Base-by-base conservation (phyloP, 2,329 filamentous ascomycete genomes). In the Aspergillus neoniger region DNA sequence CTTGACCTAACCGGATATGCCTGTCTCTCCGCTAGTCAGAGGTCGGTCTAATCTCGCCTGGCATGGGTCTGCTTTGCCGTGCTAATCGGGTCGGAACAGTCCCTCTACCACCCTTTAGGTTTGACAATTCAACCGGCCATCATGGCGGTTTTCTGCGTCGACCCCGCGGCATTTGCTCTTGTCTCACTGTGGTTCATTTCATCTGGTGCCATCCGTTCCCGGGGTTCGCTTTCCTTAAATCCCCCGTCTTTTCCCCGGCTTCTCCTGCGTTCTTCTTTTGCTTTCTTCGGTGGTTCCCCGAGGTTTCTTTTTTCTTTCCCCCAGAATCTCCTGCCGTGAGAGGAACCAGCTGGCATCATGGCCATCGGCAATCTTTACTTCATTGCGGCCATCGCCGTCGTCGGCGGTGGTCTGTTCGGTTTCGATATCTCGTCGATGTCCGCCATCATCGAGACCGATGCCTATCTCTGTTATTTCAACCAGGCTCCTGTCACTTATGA, bases 351-450 rank as follows among this genome's bases (percentile, higher is more conserved):
- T 44, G 54, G 62, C 67, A 71, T 60, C 61, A 76, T 76, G 74
- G 65, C 68, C 57, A 81, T 85, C 56, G 81, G 83, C 23, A 86
- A 86, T 64, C 81, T 86, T 67, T 86, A 87, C 69, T 73, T 82
- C 65, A 86, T 87, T 67, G 79, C 84, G 62, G 82, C 82, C 70
- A 83, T 86, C 74, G 79, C 84, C 72, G 81, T 85, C 63, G 81
- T 82, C 79, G 88, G 88, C 66, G 89, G 89, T 72, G 86, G 84
- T 23, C 80, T 92, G 25, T 92, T 92, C 70, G 91, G 90, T 67
- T 92, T 92, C 72, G 90, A 92, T 76, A 91, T 92, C 69, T 86
- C 84, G 58, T 90, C 87, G 47, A 91, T 92, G 88, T 87, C 85
- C 39, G 86, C 85, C 49, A 85, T 87, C 61, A 80, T 92, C 39